These are phyloP conservation scores for Pseudotsuga menziesii DNA, from an alignment of 75 land plant species.

Conservation along the genomic window DNA sequence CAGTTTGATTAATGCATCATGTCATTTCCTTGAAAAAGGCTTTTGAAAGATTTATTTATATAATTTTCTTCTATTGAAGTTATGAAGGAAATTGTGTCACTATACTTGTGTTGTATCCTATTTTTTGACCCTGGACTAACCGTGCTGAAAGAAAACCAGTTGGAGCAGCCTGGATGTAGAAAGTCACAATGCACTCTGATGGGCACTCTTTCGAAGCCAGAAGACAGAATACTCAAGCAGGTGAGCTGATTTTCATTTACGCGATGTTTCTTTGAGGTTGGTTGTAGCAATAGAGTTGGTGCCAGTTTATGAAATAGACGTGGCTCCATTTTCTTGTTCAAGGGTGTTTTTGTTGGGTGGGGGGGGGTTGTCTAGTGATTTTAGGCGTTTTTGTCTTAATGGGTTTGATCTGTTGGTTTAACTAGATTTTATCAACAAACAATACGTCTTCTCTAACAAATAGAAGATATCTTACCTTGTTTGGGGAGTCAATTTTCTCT, in stretches of 20 bases:
- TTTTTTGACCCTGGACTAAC: not conserved
- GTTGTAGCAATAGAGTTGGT: not conserved
- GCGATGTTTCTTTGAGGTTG: not conserved
- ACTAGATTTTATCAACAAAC: no score
- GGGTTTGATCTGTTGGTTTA: not conserved
- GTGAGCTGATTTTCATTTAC: slow-evolving; percentile 21
- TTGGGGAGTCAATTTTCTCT: no score
- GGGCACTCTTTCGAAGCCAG: slow-evolving; percentile 55
- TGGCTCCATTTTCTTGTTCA: not conserved
- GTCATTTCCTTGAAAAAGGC: not conserved
- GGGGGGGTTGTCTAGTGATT: not conserved
- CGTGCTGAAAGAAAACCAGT: slow-evolving; percentile 27
- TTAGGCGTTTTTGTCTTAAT: not conserved
- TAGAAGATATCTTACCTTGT: no score
- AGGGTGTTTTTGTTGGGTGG: not conserved
- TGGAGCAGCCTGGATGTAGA: slow-evolving; percentile 58
- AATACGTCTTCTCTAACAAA: no score
- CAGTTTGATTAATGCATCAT: not conserved
- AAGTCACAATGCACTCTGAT: slow-evolving; percentile 76
- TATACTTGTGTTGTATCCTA: not conserved
- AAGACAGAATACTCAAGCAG: slow-evolving; percentile 42
- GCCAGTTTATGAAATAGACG: no score
- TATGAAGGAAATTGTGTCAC: not conserved
- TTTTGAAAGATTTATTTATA: not conserved
- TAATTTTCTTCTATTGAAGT: not conserved